Evolutionary conservation across 176 grass and related monocot genomes (phyloP), one percentile per base, ranked within the genome.

Genomic region (Avena eriantha): DNA sequence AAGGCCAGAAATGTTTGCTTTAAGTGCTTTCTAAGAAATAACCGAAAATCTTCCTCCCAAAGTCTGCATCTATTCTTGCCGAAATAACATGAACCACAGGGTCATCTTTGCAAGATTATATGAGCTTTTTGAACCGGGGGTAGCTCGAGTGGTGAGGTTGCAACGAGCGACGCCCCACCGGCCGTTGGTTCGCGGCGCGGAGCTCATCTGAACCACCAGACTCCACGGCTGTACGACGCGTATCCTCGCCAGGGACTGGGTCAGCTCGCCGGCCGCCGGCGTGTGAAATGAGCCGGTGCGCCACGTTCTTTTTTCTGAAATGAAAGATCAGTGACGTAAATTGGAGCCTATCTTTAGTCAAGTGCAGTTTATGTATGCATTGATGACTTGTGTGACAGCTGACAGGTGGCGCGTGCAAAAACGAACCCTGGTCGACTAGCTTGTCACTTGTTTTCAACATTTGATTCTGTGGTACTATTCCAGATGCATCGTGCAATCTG

Each of bases 21-120:
- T 73, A 88, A 82, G 90, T 91, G 86, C 78, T 84, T 82, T 64
- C 86, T 78, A 91, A 85, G 90, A 85, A 91, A 88, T 85, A 91
- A 78, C 86, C 63, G 82, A 88, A 88, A 78, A 2, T 53, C 86
- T 85, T 85, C 33, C 46, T n/a, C 18, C 0, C 53, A 49, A 88
- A 85, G 90, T 88, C 90, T 91, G 85, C 39, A 29, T 88, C 72
- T 78, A 85, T 78, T 78, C 19, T 0, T 0, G 7, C 7, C 1
- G 0, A 10, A 81, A 88, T 91, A 57, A 12, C 0, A 4, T 1
- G 26, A 85, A 63, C 0, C 4, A 2, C 26, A 35, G 71, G 71
- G 55, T 19, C 17, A 14, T 76, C 0, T 16, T 1, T 8, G 39
- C 23, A 49, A 76, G 75, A 31, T 0, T 0, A 1, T 3, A 4